phyloP scores from a whole-genome alignment of 805 yeast genomes.

The Jamesozyma lodderae region DNA sequence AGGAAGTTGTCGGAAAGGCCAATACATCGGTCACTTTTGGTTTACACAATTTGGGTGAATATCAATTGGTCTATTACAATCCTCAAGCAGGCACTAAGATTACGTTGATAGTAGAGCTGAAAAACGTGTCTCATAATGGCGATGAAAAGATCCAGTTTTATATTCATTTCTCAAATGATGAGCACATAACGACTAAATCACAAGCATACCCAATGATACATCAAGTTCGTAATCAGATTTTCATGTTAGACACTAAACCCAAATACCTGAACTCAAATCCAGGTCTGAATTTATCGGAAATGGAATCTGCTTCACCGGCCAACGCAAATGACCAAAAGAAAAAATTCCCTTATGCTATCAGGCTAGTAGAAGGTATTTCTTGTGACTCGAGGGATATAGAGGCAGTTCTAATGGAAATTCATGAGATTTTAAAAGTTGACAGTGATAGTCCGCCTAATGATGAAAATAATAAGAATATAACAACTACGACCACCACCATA shows the following conservation, averaged over 20 bases:
- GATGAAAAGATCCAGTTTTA: constrained; percentile 19
- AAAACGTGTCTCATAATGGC: constrained; percentile 23
- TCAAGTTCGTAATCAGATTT: constrained; percentile 23
- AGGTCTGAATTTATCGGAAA: not conserved
- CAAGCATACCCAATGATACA: constrained; percentile 24
- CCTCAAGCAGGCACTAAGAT: constrained; percentile 22
- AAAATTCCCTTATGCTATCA: constrained; percentile 15
- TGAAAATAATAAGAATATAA: not conserved
- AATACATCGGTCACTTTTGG: constrained; percentile 19
- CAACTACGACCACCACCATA: no score
- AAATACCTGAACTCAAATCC: not conserved
- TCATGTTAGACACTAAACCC: constrained; percentile 18
- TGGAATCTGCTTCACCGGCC: not conserved
- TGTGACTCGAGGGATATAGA: constrained; percentile 26
- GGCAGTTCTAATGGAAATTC: constrained; percentile 21
- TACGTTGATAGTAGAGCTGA: constrained; percentile 22
- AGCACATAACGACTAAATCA: constrained; percentile 22
- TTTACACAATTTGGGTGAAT: constrained; percentile 25
- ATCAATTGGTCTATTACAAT: constrained; percentile 24
- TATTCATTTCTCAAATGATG: constrained; percentile 27
- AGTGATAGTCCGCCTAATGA: constrained; percentile 1
- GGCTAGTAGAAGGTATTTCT: constrained; percentile 24
- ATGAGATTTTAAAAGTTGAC: constrained; percentile 12
- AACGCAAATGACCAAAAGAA: not conserved
- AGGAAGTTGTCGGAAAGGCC: constrained; percentile 1